These are phyloP conservation scores for Dictyostelium firmibasis DNA, from an alignment of 78 protist species.

Conservation along the genomic window DNA sequence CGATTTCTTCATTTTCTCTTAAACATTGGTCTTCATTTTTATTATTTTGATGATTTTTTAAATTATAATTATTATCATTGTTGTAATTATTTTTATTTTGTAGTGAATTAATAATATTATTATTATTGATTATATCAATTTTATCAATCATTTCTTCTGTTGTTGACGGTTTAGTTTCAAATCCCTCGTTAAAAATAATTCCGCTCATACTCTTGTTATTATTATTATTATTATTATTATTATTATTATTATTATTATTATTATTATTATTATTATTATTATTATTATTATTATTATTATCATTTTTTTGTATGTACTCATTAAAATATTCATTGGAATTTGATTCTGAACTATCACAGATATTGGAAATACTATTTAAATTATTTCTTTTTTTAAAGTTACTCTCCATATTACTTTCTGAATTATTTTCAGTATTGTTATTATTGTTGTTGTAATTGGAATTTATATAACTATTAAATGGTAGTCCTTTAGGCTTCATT, in stretches of 20 bases:
- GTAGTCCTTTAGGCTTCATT: not conserved
- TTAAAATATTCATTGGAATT: not conserved
- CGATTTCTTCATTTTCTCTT: not conserved
- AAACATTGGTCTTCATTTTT: no score
- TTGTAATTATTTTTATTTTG: not conserved
- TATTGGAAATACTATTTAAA: conserved; percentile 13
- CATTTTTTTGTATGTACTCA: not conserved
- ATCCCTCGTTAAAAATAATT: not conserved
- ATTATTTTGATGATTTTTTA: not conserved
- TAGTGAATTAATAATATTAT: not conserved
- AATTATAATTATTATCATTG: not conserved
- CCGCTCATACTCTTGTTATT: not conserved
- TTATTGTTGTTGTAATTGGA: not conserved
- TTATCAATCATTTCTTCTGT: not conserved
- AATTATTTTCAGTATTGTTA: not conserved
- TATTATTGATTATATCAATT: not conserved
- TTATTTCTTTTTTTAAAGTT: not conserved
- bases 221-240: not conserved
- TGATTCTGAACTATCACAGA: not conserved
- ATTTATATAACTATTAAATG: not conserved
- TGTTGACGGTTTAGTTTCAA: not conserved
- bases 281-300: not conserved
- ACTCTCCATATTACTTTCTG: not conserved
- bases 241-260: not conserved
- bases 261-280: not conserved